Percentiles rank a stretch among this genome's conserved stretches.
Evolutionary conservation across 83 land plant genomes (phyloP).

Genomic region (Thuja plicata): DNA sequence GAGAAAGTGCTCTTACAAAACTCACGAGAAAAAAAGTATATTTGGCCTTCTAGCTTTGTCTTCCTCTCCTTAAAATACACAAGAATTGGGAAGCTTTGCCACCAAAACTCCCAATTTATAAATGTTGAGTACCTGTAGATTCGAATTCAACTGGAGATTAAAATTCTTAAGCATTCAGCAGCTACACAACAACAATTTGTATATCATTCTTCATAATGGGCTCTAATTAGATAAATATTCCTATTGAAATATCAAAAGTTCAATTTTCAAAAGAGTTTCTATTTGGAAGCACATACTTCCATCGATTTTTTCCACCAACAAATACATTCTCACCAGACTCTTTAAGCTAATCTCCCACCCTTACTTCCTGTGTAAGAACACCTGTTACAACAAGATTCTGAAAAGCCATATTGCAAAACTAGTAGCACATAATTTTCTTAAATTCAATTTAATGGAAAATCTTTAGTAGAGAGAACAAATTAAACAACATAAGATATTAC

Average conservation of each 20-base stretch:
- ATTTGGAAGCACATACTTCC: no score
- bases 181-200: not conserved
- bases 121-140: slow-evolving; percentile 67
- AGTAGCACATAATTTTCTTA: not conserved
- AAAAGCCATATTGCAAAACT: not conserved
- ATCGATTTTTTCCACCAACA: no score
- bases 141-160: not conserved
- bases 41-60: slow-evolving; percentile 96
- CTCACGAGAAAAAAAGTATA: slow-evolving; percentile 95
- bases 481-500: not conserved
- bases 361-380: no score
- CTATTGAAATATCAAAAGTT: not conserved
- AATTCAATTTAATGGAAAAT: not conserved
- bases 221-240: not conserved
- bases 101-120: slow-evolving; percentile 99
- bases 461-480: not conserved
- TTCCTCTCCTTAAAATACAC: slow-evolving; percentile 97
- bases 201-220: not conserved
- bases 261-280: slow-evolving; percentile 6
- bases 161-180: not conserved
- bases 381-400: slow-evolving; percentile 7
- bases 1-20: slow-evolving; percentile 90
- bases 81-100: slow-evolving; percentile 93
- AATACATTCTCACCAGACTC: no score
- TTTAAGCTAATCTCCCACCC: no score